Percentiles rank a stretch among this genome's conserved stretches.
phyloP scores from a whole-genome alignment of 2,329 filamentous ascomycete species.

The Anisogramma anomala region DNA sequence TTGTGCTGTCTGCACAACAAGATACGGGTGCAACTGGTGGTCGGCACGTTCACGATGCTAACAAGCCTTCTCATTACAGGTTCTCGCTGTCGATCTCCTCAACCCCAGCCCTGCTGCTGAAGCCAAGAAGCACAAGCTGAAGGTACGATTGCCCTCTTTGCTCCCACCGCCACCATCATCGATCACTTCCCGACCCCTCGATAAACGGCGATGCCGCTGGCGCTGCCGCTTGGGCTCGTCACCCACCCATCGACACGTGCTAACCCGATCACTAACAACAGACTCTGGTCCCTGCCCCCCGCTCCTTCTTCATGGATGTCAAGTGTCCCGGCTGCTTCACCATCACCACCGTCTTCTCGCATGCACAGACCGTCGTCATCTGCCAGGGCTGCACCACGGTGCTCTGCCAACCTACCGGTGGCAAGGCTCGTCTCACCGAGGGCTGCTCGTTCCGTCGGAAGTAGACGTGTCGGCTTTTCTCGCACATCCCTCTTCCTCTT shows the following conservation, averaged over 20 bases:
- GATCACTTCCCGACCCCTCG: neutral
- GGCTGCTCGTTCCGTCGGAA: slow-evolving; percentile 99
- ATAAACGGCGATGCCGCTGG: slow-evolving; percentile 15
- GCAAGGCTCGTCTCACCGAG: slow-evolving; percentile 97
- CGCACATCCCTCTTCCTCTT: slow-evolving; percentile 29
- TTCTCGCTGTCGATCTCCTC: slow-evolving; percentile 99
- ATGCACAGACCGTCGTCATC: slow-evolving; percentile 99
- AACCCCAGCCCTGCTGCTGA: slow-evolving; percentile 97
- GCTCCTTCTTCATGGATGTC: slow-evolving; percentile 99
- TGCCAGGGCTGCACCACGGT: slow-evolving; percentile 99
- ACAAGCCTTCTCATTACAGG: slow-evolving; percentile 46
- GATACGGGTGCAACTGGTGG: neutral
- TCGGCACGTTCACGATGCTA: slow-evolving; percentile 28
- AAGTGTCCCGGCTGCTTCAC: slow-evolving; percentile 99
- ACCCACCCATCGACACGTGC: neutral
- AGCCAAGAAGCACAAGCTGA: slow-evolving; percentile 99
- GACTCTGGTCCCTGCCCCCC: slow-evolving; percentile 89
- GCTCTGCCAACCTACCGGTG: slow-evolving; percentile 98
- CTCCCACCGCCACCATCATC: neutral
- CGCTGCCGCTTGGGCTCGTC: slow-evolving; percentile 12
- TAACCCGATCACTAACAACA: slow-evolving; percentile 25
- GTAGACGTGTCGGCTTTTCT: slow-evolving; percentile 51
- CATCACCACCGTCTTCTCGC: slow-evolving; percentile 99
- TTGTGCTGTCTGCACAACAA: neutral
- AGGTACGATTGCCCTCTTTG: slow-evolving; percentile 55